A percentile compares a stretch with the other conserved stretches of the same genome.
These are phyloP conservation scores for Heliamphora ciliata DNA, from an alignment of 179 eudicot species.

Conservation along the genomic window DNA sequence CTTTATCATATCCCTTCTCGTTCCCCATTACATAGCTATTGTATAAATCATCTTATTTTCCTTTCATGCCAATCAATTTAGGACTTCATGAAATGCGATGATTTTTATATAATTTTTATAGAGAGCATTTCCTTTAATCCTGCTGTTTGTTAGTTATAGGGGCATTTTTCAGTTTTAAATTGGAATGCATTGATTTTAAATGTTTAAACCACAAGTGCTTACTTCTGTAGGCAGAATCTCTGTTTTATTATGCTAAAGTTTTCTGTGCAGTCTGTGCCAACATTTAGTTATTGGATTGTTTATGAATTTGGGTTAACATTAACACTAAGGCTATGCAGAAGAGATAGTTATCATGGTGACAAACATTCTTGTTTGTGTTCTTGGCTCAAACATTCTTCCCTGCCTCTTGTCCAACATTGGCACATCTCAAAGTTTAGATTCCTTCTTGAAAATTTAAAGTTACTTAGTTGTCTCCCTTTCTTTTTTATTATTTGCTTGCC, in stretches of 20 bases:
- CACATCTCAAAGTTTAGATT: background rate
- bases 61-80: background rate
- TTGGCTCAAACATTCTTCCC: background rate
- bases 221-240: background rate
- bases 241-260: background rate
- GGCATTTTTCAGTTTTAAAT: background rate
- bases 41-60: background rate
- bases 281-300: background rate
- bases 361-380: background rate
- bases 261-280: background rate
- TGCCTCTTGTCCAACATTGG: background rate
- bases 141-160: background rate
- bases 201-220: background rate
- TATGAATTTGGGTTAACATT: background rate
- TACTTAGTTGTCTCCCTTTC: background rate
- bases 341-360: background rate
- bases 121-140: background rate
- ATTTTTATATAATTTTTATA: background rate
- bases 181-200: background rate
- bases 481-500: background rate
- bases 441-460: background rate
- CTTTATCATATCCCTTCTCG: too few relatives aligned
- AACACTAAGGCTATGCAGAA: background rate
- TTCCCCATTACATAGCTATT: background rate
- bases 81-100: background rate